A percentile compares a stretch with the other conserved stretches of the same genome.
phyloP scores from a whole-genome alignment of 495 filamentous ascomycete genomes.

The Sporormia fimetaria region DNA sequence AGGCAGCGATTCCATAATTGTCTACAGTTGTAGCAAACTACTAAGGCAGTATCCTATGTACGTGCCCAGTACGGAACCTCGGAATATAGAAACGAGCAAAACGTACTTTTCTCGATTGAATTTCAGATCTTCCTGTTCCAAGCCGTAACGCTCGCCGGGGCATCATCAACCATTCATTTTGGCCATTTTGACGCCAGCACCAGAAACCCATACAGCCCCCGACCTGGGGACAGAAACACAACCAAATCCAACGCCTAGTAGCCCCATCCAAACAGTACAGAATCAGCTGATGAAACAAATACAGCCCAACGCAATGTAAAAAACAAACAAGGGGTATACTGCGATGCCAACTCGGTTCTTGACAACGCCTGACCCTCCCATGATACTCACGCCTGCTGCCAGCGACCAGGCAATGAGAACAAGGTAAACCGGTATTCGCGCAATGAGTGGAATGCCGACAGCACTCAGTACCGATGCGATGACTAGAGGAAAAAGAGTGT shows the following conservation, averaged over 20 bases:
- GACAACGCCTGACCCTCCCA: conserved; percentile 88
- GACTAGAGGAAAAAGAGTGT: conserved; percentile 96
- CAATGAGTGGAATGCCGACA: conserved; percentile 59
- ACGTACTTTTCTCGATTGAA: too few species aligned
- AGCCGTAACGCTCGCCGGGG: too few species aligned
- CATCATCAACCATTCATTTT: too few species aligned
- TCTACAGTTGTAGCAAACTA: too few species aligned
- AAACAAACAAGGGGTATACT: conserved; percentile 91
- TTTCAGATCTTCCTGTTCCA: too few species aligned
- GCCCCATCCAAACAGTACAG: conserved; percentile 3
- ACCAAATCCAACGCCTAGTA: conserved; percentile 6
- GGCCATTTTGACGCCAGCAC: too few species aligned
- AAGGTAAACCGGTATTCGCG: conserved; percentile 79
- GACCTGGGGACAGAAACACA: conserved; percentile 6
- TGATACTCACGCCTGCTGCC: conserved; percentile 88
- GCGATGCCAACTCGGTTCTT: conserved; percentile 90
- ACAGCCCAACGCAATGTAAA: conserved; percentile 85
- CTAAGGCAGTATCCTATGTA: too few species aligned
- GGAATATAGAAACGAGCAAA: too few species aligned
- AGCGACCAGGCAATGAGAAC: conserved; percentile 83
- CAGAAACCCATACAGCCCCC: too few species aligned
- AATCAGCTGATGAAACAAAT: conserved; percentile 87
- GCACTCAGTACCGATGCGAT: conserved; percentile 85
- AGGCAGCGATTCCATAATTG: too few species aligned
- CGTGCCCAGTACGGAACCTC: too few species aligned